These are phyloP conservation scores for Lactarius tabidus DNA, from an alignment of 768 basidiomycete genomes.

Conservation along the genomic window DNA sequence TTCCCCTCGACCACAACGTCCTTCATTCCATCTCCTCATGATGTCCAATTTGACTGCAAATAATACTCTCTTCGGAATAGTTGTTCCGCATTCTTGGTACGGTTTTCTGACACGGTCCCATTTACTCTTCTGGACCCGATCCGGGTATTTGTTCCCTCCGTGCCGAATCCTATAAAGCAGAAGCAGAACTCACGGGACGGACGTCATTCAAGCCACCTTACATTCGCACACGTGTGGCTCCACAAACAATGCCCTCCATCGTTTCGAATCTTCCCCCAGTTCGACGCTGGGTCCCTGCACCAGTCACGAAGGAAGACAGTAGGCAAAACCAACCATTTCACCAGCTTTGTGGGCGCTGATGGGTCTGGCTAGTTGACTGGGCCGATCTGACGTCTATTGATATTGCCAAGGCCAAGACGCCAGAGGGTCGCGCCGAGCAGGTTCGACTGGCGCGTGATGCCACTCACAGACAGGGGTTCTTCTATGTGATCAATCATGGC, in stretches of 20 bases:
- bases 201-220: background rate
- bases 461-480: constrained; percentile 38
- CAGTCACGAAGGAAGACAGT: constrained; percentile 29
- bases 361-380: constrained; percentile 33
- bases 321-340: background rate
- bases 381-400: constrained; percentile 36
- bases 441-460: constrained; percentile 34
- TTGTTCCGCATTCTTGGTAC: background rate
- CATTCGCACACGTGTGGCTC: background rate
- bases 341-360: background rate
- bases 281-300: constrained; percentile 28
- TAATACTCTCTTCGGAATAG: constrained; percentile 8
- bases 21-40: background rate
- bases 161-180: constrained; percentile 9
- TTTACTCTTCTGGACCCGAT: background rate
- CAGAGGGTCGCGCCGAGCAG: constrained; percentile 34
- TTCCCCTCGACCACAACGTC: background rate
- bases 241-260: constrained; percentile 21
- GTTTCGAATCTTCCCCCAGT: constrained; percentile 23
- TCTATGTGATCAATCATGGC: constrained; percentile 50
- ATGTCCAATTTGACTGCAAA: background rate
- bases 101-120: background rate
- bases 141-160: constrained; percentile 1
- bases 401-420: constrained; percentile 32
- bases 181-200: background rate